A percentile compares a stretch with the other conserved stretches of the same genome.
Conservation (phyloP, 805 yeast species). For the Candida sithepensis region DNA sequence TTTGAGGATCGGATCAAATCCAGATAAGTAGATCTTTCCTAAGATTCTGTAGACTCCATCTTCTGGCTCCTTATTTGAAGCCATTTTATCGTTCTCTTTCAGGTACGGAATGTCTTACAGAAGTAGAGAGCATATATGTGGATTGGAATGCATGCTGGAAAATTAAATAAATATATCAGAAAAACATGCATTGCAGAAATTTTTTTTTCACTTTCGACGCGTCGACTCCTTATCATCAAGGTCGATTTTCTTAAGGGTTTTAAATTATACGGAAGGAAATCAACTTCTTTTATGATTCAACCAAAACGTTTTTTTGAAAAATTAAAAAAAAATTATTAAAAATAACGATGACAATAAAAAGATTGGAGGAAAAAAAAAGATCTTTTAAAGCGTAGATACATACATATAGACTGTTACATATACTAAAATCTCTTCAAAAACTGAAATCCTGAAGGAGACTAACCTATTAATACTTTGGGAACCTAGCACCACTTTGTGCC, state of each 20-base stretch:
- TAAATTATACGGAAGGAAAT: neutral
- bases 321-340: neutral
- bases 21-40: slow-evolving; percentile 78
- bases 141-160: neutral
- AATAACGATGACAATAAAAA: neutral
- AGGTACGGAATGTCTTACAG: no score
- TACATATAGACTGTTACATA: neutral
- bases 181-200: neutral
- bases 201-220: neutral
- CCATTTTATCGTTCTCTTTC: neutral
- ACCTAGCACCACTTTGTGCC: slow-evolving; percentile 5
- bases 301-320: no score
- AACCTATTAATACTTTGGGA: neutral
- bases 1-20: slow-evolving; percentile 60
- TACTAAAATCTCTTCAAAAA: neutral
- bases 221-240: neutral
- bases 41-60: slow-evolving; percentile 51
- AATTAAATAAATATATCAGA: neutral
- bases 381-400: neutral
- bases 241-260: neutral
- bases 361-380: neutral
- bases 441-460: neutral
- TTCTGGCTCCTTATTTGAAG: neutral
- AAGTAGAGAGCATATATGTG: no score
- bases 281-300: no score